Evolutionary conservation across 306 rosid species (phyloP).

Genomic region (Cotoneaster glaucophyllus): DNA sequence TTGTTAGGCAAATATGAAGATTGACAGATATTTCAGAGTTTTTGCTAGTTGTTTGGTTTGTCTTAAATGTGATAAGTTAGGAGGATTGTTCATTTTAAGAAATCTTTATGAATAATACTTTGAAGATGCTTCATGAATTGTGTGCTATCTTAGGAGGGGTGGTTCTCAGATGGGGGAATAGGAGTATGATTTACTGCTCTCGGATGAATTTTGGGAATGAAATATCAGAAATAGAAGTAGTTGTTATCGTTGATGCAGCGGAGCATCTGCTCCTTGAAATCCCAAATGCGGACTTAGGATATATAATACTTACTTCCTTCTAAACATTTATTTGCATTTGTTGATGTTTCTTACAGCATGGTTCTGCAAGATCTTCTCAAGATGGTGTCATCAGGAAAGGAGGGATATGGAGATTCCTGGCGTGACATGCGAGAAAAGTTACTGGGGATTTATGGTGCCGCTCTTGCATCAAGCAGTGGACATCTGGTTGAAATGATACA

Average conservation of each 20-base stretch:
- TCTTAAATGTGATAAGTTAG: neutral
- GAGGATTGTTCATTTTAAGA: neutral
- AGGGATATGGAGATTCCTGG: constrained; percentile 61
- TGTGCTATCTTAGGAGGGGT: neutral
- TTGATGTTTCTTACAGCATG: constrained; percentile 48
- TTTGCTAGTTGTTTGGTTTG: neutral
- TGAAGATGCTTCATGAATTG: neutral
- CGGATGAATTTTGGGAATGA: neutral
- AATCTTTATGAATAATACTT: neutral
- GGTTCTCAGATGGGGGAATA: neutral
- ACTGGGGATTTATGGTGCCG: constrained; percentile 56
- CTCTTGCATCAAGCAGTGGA: constrained; percentile 70
- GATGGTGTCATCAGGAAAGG: constrained; percentile 46
- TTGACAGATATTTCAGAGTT: too few relatives aligned
- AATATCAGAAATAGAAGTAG: neutral
- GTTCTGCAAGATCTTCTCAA: constrained; percentile 84
- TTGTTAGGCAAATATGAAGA: neutral
- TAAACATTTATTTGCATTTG: constrained; percentile 24
- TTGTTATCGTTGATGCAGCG: neutral
- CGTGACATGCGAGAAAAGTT: constrained; percentile 50
- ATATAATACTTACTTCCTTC: neutral
- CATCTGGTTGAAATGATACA: constrained; percentile 67
- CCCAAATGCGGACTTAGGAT: neutral
- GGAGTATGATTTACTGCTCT: neutral
- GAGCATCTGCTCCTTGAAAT: neutral